phyloP scores from a whole-genome alignment of 331 rosid genomes.

The Quercus tomentella region DNA sequence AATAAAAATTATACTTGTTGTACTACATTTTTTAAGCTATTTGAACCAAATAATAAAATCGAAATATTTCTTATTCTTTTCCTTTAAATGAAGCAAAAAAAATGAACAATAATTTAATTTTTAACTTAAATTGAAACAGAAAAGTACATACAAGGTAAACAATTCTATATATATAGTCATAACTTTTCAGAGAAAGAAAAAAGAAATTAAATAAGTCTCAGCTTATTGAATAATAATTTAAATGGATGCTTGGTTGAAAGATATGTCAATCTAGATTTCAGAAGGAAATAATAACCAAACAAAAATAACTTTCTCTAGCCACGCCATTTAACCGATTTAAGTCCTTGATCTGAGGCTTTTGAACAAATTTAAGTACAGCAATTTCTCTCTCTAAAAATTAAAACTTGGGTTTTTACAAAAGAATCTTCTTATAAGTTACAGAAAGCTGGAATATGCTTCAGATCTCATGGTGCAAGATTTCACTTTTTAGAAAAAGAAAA shows the following conservation, averaged over 20 bases:
- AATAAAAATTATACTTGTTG: no score
- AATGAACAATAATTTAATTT: not conserved
- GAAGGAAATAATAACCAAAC: not conserved
- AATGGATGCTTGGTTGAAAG: not conserved
- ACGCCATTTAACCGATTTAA: not conserved
- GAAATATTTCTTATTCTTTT: no score
- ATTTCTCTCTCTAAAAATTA: not conserved
- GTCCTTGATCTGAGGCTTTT: slow-evolving; percentile 1
- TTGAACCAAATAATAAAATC: no score
- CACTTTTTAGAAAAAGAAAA: no score
- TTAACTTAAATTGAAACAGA: not conserved
- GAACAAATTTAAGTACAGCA: not conserved
- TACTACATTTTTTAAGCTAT: no score
- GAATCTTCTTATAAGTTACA: not conserved
- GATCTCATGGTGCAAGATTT: not conserved
- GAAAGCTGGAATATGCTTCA: not conserved
- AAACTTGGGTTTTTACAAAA: not conserved
- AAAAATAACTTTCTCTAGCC: not conserved
- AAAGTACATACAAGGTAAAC: not conserved
- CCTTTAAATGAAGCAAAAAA: not conserved
- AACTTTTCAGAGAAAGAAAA: not conserved
- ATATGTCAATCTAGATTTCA: slow-evolving; percentile 11
- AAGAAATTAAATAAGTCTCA: not conserved
- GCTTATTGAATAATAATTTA: not conserved
- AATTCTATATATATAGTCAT: not conserved